These are phyloP conservation scores for Macrotyloma uniflorum DNA, from an alignment of 306 rosid genomes.

Conservation along the genomic window DNA sequence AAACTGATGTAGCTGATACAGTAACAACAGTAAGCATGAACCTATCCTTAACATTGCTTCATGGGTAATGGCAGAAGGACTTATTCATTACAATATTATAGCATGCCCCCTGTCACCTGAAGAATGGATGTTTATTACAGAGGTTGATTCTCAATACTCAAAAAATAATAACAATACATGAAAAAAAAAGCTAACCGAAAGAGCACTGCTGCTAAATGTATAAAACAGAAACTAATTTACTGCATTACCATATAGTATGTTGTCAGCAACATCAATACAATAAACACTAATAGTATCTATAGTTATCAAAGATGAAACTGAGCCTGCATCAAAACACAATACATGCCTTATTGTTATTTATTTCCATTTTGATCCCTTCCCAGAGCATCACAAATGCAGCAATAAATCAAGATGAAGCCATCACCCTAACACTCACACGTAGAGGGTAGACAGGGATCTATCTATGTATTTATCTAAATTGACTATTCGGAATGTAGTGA, in stretches of 20 bases:
- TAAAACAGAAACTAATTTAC: constrained; percentile 16
- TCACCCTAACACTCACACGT: background rate
- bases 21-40: background rate
- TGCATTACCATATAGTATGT: constrained; percentile 3
- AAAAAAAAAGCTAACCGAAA: background rate
- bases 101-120: background rate
- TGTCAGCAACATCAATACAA: background rate
- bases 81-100: background rate
- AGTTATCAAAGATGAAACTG: background rate
- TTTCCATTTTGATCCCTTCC: constrained; percentile 17
- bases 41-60: background rate
- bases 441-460: background rate
- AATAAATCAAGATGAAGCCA: constrained; percentile 1
- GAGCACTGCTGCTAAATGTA: background rate
- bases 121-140: constrained; percentile 16
- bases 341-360: background rate
- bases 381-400: constrained; percentile 11
- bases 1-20: background rate
- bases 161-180: background rate
- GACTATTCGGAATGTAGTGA: background rate
- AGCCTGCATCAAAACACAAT: background rate
- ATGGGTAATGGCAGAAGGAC: background rate
- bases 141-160: background rate
- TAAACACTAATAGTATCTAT: background rate
- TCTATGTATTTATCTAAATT: background rate